Base-by-base conservation (phyloP, 192 early-diverging fungal species). In the Backusella tarrabulga region DNA sequence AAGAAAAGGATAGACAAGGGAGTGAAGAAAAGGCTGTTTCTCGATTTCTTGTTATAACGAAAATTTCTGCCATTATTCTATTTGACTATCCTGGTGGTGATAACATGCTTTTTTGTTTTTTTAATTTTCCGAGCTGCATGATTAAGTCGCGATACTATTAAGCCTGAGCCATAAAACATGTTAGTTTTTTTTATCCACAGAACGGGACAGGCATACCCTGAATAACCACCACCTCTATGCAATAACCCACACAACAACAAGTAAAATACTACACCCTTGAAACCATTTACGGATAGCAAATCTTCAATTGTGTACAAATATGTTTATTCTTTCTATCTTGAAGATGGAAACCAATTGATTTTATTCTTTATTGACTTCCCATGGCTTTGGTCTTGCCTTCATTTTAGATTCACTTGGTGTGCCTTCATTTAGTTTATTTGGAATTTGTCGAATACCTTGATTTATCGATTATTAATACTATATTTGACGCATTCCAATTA, bases 371-470 rank as follows among this genome's bases (percentile, higher is more conserved):
- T 46, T 72, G 42, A 17, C 32, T 56, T 83, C 82, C 83, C 83
- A 84, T 54, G 83, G 83, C 42, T 84, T 84, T 29, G 71, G 79
- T 42, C 83, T 76, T 34, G 70, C 74, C 46, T 38, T 67, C 35
- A 80, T 60, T 26, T 77, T 80, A 14, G 83, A 36, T 46, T 76
- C 69, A 26, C 83, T 84, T 11, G 83, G 83, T 34, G 50, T 50
- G 11, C 79, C 83, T 76, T 84, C 76, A 69, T 84, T 84, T 23
- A 84, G 34, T 32, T 71, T 80, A 67, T 80, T 79, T 56, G 83
- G 83, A 40, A 84, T 84, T 70, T 83, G 82, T 41, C 75, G 74
- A 32, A 83, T 83, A 17, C 80, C 80, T 81, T 70, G 2, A 40
- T n/a, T 44, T 26, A 44, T 8, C 6, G 7, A 9, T 42, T 9